Evolutionary conservation across 139 green algal genomes (phyloP), one percentile per base, ranked within the genome.

Genomic region (Haematococcus lacustris): DNA sequence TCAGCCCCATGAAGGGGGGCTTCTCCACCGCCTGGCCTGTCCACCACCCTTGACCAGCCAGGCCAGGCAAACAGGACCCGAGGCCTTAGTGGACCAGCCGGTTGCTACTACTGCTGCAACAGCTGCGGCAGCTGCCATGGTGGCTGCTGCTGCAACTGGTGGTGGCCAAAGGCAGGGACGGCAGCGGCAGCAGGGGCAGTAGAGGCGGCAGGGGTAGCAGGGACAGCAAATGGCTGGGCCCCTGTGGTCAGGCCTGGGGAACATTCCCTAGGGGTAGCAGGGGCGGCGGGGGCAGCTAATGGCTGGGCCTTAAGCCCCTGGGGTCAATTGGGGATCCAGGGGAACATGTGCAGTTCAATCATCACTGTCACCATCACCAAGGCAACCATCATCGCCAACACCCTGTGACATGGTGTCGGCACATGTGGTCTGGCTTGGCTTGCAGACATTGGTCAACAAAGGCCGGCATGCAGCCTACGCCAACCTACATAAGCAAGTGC

Each of bases 381-480:
- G 47, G 13, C 21, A 21, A n/a, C 17, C 21, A 13, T 57, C 57
- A 65, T n/a, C 57, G 21, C 6, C 57, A 65, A 65, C 26, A 13
- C 28, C 23, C 5, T 13, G 32, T n/a, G 5, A 33, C 21, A 30
- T n/a, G 25, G 6, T 33, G 57, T 5, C 9, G 21, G 57, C 21
- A 65, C 23, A 43, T 41, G 9, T 68, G n/a, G 61, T 3, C 61
- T 35, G n/a, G 61, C n/a, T 33, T 35, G 25, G 30, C 33, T 17
- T 32, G 3, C 38, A n/a, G 25, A 51, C 66, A 33, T 70, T 92
- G 50, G 70, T 76, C 33, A 80, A 84, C 66, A 53, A 70, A 28
- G 84, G 85, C 38, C 30, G 74, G 25, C 83, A 90, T 71, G 41
- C 75, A 28, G 69, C 81, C 3, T 88, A 80, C 66, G 35, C 62